Base-by-base conservation (phyloP, 2,329 filamentous ascomycete genomes). In the Verticillium isaacii region DNA sequence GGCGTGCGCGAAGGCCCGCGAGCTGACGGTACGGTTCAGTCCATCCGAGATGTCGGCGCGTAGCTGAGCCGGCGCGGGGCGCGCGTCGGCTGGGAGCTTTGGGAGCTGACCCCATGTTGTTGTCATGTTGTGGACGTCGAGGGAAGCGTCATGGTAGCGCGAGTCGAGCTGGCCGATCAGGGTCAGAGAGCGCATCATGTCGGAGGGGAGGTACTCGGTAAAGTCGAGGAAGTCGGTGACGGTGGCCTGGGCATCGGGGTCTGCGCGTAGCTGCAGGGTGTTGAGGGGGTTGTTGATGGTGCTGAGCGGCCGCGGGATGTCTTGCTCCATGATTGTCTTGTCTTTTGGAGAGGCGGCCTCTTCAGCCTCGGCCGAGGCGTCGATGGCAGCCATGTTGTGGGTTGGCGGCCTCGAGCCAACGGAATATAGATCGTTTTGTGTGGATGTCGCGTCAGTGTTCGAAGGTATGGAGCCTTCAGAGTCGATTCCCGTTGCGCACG, bases 161-260 rank as follows among this genome's bases (percentile, higher is more conserved):
- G 82, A 72, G 71, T 89, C 87, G 60, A 90, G 85, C 66, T 88
- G 82, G 60, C 84, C 83, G 64, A 90, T 87, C 41, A 89, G 78
- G 4, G 85, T 88, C 55, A 90, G 76, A 29, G 87, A 89, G 62
- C 88, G 85, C 64, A 83, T 78, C 68, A 90, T 83, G 70, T 90
- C 88, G 58, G 86, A 85, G 12, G 87, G 86, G 1, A 90, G 81
- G 73, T 89, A 88, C 72, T 90, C 88, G 67, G 86, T 89, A 66
- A 87, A 87, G 71, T 89, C 87, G 71, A 89, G 83, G 70, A 89
- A 89, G 72, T 89, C 87, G 63, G 85, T 88, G 19, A 89, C 83
- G n/a, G 86, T 89, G 7, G 87, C 86, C 68, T 89, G 86, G 32
- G 85, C 85, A 76, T 90, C 87, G 6, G 87, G 87, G 65, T 89